A percentile compares a stretch with the other conserved stretches of the same genome.
Evolutionary conservation across 1,139 yeast genomes (phyloP).

Genomic region (Suhomyces choctaworum): DNA sequence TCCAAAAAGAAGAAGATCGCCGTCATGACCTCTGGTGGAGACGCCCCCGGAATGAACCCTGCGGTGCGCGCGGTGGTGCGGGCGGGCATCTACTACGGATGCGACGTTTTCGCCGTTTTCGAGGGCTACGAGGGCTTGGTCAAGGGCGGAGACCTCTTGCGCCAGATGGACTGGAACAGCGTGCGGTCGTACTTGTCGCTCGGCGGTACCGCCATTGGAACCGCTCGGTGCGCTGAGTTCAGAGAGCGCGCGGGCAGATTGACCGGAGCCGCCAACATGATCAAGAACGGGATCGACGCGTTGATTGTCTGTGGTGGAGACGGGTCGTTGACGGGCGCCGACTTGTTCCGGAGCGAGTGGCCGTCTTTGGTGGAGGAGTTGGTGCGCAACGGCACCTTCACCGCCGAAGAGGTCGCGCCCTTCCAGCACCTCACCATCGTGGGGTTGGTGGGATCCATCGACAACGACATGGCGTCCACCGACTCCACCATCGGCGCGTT

Average conservation of each 20-base stretch:
- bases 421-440: constrained; percentile 66
- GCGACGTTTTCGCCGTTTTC: constrained; percentile 70
- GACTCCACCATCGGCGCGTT: constrained; percentile 83
- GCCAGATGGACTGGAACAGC: constrained; percentile 72
- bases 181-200: constrained; percentile 72
- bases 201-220: constrained; percentile 83
- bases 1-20: constrained; percentile 56
- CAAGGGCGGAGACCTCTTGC: constrained; percentile 64
- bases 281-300: constrained; percentile 74
- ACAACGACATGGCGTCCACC: constrained; percentile 80
- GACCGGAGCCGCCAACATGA: constrained; percentile 65
- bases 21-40: constrained; percentile 88
- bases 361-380: constrained; percentile 68
- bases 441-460: constrained; percentile 81
- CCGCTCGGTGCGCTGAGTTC: constrained; percentile 73
- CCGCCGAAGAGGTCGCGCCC: constrained; percentile 51
- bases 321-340: constrained; percentile 84
- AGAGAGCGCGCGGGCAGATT: constrained; percentile 69
- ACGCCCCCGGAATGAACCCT: constrained; percentile 86
- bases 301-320: constrained; percentile 84
- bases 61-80: constrained; percentile 78
- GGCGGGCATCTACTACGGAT: constrained; percentile 68
- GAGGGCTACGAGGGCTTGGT: constrained; percentile 83
- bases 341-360: constrained; percentile 76
- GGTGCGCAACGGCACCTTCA: constrained; percentile 47